Percentiles rank a stretch among this genome's conserved stretches.
Evolutionary conservation across 2,329 filamentous ascomycete genomes (phyloP).

Genomic region (Phoma sp.): DNA sequence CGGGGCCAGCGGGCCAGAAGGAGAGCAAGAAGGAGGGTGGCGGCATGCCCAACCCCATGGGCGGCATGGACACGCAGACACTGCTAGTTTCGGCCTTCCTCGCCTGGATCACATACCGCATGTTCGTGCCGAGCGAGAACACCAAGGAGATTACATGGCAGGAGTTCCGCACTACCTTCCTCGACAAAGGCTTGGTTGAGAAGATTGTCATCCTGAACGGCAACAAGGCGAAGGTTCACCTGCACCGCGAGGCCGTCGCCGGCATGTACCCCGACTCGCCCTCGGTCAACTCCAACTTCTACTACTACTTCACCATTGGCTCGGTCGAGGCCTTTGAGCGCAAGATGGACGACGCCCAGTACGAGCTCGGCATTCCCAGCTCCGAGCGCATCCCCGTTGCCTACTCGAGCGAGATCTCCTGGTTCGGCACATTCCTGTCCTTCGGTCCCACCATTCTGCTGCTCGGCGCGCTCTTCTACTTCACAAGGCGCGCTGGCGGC

Average conservation of each 20-base stretch:
- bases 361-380: constrained; percentile 82
- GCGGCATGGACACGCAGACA: constrained; percentile 60
- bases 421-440: constrained; percentile 73
- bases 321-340: constrained; percentile 92
- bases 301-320: constrained; percentile 94
- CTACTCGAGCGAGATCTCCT: constrained; percentile 78
- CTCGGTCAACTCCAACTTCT: constrained; percentile 71
- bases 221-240: constrained; percentile 77
- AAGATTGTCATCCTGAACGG: constrained; percentile 84
- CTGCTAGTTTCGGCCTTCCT: constrained; percentile 65
- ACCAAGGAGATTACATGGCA: constrained; percentile 93
- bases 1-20: constrained; percentile 49
- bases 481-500: constrained; percentile 75
- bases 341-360: constrained; percentile 84
- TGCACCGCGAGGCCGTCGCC: constrained; percentile 75
- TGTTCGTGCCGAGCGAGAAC: constrained; percentile 70
- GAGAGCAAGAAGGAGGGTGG: constrained; percentile 39
- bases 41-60: constrained; percentile 20
- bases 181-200: constrained; percentile 95
- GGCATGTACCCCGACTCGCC: constrained; percentile 77
- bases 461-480: constrained; percentile 80
- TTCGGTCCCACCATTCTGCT: constrained; percentile 89
- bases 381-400: constrained; percentile 92
- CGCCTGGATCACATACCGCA: constrained; percentile 64
- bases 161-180: constrained; percentile 89